These are phyloP conservation scores for Microdochium bolleyi DNA, from an alignment of 2,329 filamentous ascomycete species.

Conservation along the genomic window DNA sequence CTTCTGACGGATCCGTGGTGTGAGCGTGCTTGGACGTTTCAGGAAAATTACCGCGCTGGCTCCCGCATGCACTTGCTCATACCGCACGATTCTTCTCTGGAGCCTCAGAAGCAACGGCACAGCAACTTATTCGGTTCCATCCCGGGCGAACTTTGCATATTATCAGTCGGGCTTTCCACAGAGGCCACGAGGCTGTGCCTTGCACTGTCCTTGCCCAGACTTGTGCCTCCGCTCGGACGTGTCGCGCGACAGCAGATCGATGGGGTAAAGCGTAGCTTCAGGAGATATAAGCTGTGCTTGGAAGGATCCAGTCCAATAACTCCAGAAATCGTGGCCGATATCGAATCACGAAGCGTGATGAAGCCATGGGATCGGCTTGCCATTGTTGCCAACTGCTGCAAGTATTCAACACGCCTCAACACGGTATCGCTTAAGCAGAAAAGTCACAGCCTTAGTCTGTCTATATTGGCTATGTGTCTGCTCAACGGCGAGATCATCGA, in stretches of 20 bases:
- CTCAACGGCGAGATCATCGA: slow-evolving; percentile 22
- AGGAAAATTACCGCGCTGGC: no score
- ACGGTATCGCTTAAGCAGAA: slow-evolving; percentile 6
- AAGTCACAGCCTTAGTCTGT: slow-evolving; percentile 12
- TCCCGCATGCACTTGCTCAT: no score
- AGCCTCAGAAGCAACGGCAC: no score
- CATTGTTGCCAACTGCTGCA: slow-evolving; percentile 23
- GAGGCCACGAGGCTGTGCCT: slow-evolving; percentile 16
- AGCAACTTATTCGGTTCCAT: no score
- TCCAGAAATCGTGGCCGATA: slow-evolving; percentile 13
- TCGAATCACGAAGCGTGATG: slow-evolving; percentile 9
- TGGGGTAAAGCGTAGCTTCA: slow-evolving; percentile 13
- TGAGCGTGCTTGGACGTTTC: no score
- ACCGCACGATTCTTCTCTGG: no score
- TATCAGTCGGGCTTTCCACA: slow-evolving; percentile 10
- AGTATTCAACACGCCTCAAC: slow-evolving; percentile 18
- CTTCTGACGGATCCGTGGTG: no score
- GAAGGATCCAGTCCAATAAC: slow-evolving; percentile 15
- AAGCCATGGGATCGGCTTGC: slow-evolving; percentile 18
- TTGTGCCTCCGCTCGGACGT: neutral
- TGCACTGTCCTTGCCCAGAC: slow-evolving; percentile 7
- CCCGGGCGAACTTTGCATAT: slow-evolving; percentile 4
- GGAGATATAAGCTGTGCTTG: slow-evolving; percentile 15
- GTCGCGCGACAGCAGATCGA: slow-evolving; percentile 3
- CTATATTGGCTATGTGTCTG: slow-evolving; percentile 18